Percentiles rank a stretch among this genome's conserved stretches.
phyloP scores from a whole-genome alignment of 78 protist species.

The Isochrysis galbana region DNA sequence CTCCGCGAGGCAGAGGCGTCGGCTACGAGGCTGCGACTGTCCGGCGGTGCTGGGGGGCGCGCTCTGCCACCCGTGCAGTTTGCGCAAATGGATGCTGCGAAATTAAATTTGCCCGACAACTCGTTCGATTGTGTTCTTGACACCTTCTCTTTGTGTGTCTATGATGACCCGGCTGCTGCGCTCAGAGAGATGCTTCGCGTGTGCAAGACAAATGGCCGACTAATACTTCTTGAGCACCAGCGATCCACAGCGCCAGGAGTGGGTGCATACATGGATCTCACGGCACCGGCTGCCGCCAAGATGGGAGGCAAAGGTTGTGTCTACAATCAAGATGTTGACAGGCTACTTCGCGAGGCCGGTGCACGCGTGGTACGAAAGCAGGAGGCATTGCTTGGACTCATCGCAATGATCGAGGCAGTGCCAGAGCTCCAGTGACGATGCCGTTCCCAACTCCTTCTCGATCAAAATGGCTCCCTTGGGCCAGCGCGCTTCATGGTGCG shows the following conservation, averaged over 20 bases:
- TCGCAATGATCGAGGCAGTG: background rate
- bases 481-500: too few relatives aligned
- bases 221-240: background rate
- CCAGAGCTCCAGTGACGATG: too few relatives aligned
- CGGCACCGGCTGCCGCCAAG: background rate
- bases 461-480: too few relatives aligned
- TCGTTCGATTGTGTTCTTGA: background rate
- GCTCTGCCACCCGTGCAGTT: background rate
- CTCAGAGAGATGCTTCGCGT: background rate
- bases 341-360: background rate
- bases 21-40: background rate
- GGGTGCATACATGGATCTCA: background rate
- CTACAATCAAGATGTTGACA: background rate
- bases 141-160: conserved; percentile 2
- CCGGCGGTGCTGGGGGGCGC: too few relatives aligned
- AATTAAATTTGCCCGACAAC: background rate
- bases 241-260: background rate
- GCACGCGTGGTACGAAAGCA: background rate
- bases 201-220: background rate
- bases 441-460: too few relatives aligned
- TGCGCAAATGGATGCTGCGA: background rate
- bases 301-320: background rate
- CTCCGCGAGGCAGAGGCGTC: background rate
- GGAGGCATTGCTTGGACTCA: background rate
- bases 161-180: background rate